A percentile compares a stretch with the other conserved stretches of the same genome.
Evolutionary conservation across 208 protist genomes (phyloP).

Genomic region (Leishmania guyanensis): DNA sequence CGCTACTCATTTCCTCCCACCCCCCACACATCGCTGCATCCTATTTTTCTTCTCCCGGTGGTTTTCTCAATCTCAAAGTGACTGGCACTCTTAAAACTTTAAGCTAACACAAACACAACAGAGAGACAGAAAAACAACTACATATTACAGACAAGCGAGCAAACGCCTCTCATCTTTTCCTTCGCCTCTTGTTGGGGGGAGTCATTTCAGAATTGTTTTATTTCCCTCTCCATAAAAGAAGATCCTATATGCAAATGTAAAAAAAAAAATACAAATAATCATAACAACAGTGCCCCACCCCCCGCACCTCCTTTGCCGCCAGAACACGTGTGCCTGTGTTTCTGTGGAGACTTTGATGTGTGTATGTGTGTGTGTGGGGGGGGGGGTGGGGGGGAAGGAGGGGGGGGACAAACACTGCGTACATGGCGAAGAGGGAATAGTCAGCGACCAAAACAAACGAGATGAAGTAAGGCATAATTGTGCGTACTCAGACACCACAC

Average conservation of each 20-base stretch:
- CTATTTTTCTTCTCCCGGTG: neutral
- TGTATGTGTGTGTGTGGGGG: neutral
- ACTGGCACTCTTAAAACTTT: neutral
- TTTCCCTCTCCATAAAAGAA: neutral
- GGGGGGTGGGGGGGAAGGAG: neutral
- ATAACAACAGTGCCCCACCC: neutral
- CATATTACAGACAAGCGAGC: neutral
- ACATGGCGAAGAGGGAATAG: neutral
- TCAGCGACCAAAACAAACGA: neutral
- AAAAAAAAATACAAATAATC: neutral
- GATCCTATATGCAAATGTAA: neutral
- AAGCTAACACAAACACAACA: neutral
- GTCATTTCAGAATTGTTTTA: neutral
- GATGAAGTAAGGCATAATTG: neutral
- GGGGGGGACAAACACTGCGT: neutral
- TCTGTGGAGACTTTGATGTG: neutral
- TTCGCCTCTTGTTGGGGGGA: neutral
- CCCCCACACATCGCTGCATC: neutral
- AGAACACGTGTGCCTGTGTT: neutral
- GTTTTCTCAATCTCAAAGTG: neutral
- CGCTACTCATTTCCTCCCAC: neutral
- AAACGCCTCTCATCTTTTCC: neutral
- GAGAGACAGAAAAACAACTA: neutral
- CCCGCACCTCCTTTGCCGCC: neutral
- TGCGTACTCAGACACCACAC: neutral